Percentiles rank a stretch among this genome's conserved stretches.
These are phyloP conservation scores for Kluyveromyces siamensis DNA, from an alignment of 805 yeast genomes.

Conservation along the genomic window DNA sequence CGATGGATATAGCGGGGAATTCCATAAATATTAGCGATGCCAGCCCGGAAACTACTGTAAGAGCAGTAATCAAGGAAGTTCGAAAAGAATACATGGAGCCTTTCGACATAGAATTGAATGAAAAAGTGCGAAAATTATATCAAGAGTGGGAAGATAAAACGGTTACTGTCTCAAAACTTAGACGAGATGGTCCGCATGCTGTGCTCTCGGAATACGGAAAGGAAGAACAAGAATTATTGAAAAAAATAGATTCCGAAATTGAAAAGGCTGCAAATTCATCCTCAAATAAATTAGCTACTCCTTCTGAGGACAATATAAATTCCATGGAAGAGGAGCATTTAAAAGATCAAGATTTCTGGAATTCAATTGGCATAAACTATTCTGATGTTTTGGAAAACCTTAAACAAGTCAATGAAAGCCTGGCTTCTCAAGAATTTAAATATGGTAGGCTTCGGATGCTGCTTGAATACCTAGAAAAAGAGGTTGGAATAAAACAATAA, in stretches of 20 bases:
- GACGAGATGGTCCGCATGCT: conserved; percentile 43
- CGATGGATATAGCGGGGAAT: conserved; percentile 44
- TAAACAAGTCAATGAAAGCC: conserved; percentile 7
- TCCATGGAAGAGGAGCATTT: background rate
- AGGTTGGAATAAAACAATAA: background rate
- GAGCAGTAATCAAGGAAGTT: conserved; percentile 12
- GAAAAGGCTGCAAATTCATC: background rate
- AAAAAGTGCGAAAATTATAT: conserved; percentile 45
- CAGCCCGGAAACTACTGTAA: conserved; percentile 24
- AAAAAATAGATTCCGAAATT: conserved; percentile 2
- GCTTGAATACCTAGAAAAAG: conserved; percentile 13
- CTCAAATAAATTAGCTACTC: background rate
- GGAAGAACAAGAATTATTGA: conserved; percentile 2
- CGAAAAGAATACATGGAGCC: conserved; percentile 44
- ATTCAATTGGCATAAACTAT: conserved; percentile 4
- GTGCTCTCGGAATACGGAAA: conserved; percentile 30
- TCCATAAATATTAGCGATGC: conserved; percentile 53
- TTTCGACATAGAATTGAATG: conserved; percentile 57
- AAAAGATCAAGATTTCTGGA: background rate
- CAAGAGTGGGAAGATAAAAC: conserved; percentile 56
- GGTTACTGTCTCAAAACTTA: conserved; percentile 42
- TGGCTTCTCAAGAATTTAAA: conserved; percentile 22
- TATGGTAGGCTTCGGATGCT: conserved; percentile 23
- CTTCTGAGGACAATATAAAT: background rate
- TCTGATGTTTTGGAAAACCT: conserved; percentile 8